phyloP scores from a whole-genome alignment of 768 basidiomycete species.

The Leccinum boreale region DNA sequence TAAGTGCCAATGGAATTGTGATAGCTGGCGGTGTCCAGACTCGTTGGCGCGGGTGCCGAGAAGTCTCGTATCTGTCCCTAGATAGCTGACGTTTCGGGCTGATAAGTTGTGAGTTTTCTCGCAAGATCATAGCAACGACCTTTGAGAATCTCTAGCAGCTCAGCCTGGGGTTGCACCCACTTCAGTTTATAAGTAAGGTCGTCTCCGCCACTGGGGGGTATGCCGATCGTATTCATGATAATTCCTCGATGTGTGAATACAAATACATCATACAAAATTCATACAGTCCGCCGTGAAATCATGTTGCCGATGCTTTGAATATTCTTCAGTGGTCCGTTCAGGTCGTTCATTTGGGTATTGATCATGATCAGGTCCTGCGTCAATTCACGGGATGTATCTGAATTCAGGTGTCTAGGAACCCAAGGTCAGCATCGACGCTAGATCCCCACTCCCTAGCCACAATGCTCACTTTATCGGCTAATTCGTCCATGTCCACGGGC shows the following conservation, averaged over 20 bases:
- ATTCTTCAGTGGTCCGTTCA: not conserved
- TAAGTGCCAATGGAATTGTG: too few species aligned
- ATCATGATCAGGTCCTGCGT: not conserved
- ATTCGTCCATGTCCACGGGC: slow-evolving; percentile 55
- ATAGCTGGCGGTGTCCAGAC: too few species aligned
- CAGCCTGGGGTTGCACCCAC: not conserved
- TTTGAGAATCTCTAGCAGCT: not conserved
- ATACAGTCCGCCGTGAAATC: not conserved
- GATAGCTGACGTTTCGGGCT: not conserved
- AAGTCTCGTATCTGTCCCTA: too few species aligned
- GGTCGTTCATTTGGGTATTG: not conserved
- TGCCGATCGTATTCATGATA: not conserved
- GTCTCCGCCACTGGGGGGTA: not conserved
- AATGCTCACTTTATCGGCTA: slow-evolving; percentile 60
- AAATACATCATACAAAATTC: not conserved
- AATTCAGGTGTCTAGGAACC: slow-evolving; percentile 15
- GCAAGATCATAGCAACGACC: not conserved
- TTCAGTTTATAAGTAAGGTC: not conserved
- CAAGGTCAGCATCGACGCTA: not conserved
- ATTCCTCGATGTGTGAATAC: not conserved
- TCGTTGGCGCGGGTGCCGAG: too few species aligned
- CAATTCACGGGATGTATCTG: slow-evolving; percentile 18
- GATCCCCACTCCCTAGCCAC: too few species aligned
- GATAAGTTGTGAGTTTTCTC: not conserved
- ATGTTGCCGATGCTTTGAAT: not conserved